phyloP scores from a whole-genome alignment of 805 yeast species.

The Monosporozyma servazzii region DNA sequence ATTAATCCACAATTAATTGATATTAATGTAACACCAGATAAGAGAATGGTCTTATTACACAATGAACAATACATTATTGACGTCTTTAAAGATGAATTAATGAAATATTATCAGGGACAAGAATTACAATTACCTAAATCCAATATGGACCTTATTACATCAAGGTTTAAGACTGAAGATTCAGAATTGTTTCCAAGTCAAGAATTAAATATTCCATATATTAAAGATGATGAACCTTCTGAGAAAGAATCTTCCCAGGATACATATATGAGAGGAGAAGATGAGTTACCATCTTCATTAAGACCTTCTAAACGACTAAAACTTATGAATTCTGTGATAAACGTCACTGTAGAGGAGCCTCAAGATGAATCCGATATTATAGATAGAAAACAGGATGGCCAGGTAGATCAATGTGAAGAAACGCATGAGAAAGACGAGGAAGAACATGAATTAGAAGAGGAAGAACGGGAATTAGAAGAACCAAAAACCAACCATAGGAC shows the following conservation, averaged over 20 bases:
- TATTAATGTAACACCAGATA: conserved; percentile 88
- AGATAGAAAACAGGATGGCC: neutral
- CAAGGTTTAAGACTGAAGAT: neutral
- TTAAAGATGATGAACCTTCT: neutral
- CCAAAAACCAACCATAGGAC: neutral
- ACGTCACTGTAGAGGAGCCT: conserved; percentile 1
- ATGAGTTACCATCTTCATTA: neutral
- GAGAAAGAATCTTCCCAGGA: neutral
- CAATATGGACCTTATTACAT: neutral
- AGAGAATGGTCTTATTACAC: conserved; percentile 60
- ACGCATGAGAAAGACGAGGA: neutral
- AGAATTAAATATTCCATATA: conserved; percentile 3
- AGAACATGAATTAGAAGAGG: neutral
- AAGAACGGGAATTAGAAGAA: neutral
- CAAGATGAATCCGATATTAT: neutral
- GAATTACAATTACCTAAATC: conserved; percentile 27
- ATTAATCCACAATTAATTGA: conserved; percentile 52
- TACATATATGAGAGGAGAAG: neutral
- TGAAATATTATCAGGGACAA: conserved; percentile 36
- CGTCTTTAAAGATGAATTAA: conserved; percentile 42
- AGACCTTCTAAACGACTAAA: neutral
- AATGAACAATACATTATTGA: conserved; percentile 55
- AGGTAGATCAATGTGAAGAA: neutral
- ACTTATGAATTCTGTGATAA: neutral
- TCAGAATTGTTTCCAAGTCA: conserved; percentile 1